Evolutionary conservation across 306 rosid genomes (phyloP).

Genomic region (Pyrus communis): DNA sequence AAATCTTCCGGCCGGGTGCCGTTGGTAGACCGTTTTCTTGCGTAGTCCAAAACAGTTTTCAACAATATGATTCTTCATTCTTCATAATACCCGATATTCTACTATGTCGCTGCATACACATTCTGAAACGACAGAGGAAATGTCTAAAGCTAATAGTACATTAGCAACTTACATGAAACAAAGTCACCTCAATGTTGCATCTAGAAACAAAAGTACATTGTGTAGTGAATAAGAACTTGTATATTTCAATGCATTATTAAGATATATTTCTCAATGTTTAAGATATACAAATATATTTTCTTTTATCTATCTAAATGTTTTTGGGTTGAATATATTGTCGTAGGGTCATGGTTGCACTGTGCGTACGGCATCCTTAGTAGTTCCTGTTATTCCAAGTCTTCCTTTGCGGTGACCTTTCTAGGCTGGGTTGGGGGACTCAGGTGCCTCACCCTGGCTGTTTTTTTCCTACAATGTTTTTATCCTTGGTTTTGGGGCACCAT

Average conservation of each 20-base stretch:
- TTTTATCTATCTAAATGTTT: neutral
- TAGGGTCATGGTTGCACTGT: conserved; percentile 84
- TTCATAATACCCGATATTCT: no score
- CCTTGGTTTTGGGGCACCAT: conserved; percentile 63
- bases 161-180: no score
- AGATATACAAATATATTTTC: no score
- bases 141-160: no score
- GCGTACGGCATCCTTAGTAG: conserved; percentile 78
- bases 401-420: conserved; percentile 45
- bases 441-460: conserved; percentile 37
- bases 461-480: conserved; percentile 61
- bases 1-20: neutral
- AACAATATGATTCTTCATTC: no score
- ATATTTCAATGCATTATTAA: no score
- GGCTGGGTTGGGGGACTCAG: conserved; percentile 83
- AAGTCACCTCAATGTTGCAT: no score
- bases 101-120: no score
- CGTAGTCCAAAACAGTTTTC: neutral
- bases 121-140: no score
- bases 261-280: no score
- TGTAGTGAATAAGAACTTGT: no score
- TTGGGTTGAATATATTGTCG: neutral
- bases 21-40: neutral
- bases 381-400: conserved; percentile 55
- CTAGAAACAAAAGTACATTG: no score